A percentile compares a stretch with the other conserved stretches of the same genome.
Evolutionary conservation across 2,329 filamentous ascomycete genomes (phyloP).

Genomic region (Knoxdaviesia proteae): DNA sequence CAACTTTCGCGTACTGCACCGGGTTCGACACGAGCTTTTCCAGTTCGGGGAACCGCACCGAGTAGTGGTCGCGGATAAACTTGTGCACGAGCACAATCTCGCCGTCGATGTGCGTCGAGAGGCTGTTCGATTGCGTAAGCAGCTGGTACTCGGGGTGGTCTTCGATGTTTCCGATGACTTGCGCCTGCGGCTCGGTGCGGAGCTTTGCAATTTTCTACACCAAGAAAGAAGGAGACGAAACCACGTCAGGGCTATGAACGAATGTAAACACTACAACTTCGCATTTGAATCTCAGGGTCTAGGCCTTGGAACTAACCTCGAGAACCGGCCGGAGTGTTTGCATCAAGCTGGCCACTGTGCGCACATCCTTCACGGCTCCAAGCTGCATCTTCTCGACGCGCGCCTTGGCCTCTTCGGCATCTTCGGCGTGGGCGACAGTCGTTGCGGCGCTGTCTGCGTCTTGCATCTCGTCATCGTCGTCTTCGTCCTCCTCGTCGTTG

Average conservation of each 20-base stretch:
- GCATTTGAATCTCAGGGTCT: background rate
- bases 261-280: constrained; percentile 40
- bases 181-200: constrained; percentile 44
- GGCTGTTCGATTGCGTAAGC: constrained; percentile 67
- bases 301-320: constrained; percentile 40
- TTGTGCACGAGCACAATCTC: constrained; percentile 91
- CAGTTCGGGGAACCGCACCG: constrained; percentile 76
- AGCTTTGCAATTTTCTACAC: constrained; percentile 63
- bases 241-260: constrained; percentile 43
- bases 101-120: constrained; percentile 82
- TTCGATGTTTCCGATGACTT: constrained; percentile 62
- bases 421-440: constrained; percentile 29
- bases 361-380: constrained; percentile 52
- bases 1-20: constrained; percentile 86
- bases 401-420: constrained; percentile 51
- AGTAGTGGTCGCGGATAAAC: constrained; percentile 91
- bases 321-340: constrained; percentile 61
- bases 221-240: constrained; percentile 17
- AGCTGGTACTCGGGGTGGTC: constrained; percentile 84
- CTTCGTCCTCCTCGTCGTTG: constrained; percentile 34
- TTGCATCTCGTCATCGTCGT: constrained; percentile 37
- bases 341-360: constrained; percentile 62
- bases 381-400: constrained; percentile 71
- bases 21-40: constrained; percentile 80
- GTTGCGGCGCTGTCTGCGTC: constrained; percentile 20